Percentiles rank a stretch among this genome's conserved stretches.
phyloP scores from a whole-genome alignment of 2,329 filamentous ascomycete species.

The Coleophoma eucalyptorum region DNA sequence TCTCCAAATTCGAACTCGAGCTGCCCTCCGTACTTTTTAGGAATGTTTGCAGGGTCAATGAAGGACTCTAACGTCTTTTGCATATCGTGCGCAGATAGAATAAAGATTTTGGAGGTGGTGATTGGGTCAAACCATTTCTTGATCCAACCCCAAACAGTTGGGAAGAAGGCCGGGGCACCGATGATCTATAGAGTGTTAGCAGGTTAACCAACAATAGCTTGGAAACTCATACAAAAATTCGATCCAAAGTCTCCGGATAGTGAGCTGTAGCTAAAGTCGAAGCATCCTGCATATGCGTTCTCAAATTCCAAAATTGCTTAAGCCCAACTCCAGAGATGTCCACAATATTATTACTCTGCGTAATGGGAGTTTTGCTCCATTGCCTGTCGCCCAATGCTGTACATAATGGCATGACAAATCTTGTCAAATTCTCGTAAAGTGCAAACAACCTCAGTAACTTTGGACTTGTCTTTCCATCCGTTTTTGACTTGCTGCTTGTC shows the following conservation, averaged over 20 bases:
- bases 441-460: conserved; percentile 86
- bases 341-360: conserved; percentile 90
- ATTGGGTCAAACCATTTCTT: conserved; percentile 95
- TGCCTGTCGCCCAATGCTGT: conserved; percentile 70
- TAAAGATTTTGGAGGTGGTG: conserved; percentile 94
- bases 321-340: conserved; percentile 85
- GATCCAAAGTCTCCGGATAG: conserved; percentile 90
- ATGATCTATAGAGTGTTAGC: conserved; percentile 55
- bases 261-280: conserved; percentile 85
- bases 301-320: conserved; percentile 95
- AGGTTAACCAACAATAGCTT: background rate
- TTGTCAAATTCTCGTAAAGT: conserved; percentile 87
- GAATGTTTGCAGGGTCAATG: conserved; percentile 79
- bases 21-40: conserved; percentile 83
- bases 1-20: conserved; percentile 81
- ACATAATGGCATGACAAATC: conserved; percentile 83
- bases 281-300: conserved; percentile 90
- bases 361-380: conserved; percentile 78
- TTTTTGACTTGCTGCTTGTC: conserved; percentile 56
- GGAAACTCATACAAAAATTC: conserved; percentile 52
- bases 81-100: conserved; percentile 71
- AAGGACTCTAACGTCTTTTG: conserved; percentile 73
- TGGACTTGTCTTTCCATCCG: conserved; percentile 63
- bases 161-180: conserved; percentile 86
- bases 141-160: conserved; percentile 91